A percentile compares a stretch with the other conserved stretches of the same genome.
Evolutionary conservation across 2,329 filamentous ascomycete genomes (phyloP).

Genomic region (Kalmusia sp.): DNA sequence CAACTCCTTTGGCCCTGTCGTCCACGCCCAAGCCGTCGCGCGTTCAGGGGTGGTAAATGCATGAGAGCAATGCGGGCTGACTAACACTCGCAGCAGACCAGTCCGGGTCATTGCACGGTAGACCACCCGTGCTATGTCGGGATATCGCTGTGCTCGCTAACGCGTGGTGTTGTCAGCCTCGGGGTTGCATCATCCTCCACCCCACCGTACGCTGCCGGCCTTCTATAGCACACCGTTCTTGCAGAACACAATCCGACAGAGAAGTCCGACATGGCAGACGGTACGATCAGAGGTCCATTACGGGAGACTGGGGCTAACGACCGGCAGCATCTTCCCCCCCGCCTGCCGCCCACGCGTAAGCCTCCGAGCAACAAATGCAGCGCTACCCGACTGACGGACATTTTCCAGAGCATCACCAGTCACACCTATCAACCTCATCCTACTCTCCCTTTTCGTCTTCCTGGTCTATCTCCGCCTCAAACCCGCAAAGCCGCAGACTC

Average conservation of each 20-base stretch:
- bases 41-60: conserved; percentile 18
- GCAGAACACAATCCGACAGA: background rate
- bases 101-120: background rate
- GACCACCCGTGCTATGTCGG: background rate
- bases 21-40: conserved; percentile 6
- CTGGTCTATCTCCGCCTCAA: conserved; percentile 66
- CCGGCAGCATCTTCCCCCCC: conserved; percentile 70
- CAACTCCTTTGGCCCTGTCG: conserved; percentile 2
- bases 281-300: conserved; percentile 15
- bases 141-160: background rate
- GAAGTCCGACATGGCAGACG: conserved; percentile 32
- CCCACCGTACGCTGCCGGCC: conserved; percentile 2
- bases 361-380: conserved; percentile 11
- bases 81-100: conserved; percentile 9
- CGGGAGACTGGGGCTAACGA: conserved; percentile 8
- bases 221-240: background rate
- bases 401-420: conserved; percentile 59
- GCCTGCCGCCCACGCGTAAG: conserved; percentile 53
- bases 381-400: background rate
- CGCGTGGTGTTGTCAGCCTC: conserved; percentile 13
- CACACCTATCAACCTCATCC: conserved; percentile 67
- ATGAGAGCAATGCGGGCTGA: conserved; percentile 13
- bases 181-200: conserved; percentile 21
- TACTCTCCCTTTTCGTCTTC: conserved; percentile 64
- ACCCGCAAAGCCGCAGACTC: conserved; percentile 57